Conservation (phyloP, 2,329 filamentous ascomycete genomes). For the Paracoccidioides lutzii region DNA sequence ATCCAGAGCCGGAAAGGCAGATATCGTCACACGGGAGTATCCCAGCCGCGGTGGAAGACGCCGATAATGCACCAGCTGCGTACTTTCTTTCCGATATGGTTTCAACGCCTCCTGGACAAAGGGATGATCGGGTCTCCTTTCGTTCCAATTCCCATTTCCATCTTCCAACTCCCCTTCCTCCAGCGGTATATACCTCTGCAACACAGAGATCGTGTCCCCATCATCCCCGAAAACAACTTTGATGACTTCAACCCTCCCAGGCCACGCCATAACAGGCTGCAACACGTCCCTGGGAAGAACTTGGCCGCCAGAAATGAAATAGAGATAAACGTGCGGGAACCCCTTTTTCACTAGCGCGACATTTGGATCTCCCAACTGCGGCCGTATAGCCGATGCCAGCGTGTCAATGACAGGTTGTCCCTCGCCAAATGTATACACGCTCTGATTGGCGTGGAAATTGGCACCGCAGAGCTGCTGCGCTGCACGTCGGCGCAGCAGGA, state of each 20-base stretch:
- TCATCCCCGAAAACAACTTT: constrained; percentile 17
- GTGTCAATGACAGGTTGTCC: constrained; percentile 19
- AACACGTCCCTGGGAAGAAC: constrained; percentile 12
- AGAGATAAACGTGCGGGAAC: constrained; percentile 19
- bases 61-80: constrained; percentile 20
- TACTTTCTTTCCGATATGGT: constrained; percentile 12
- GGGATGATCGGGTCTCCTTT: constrained; percentile 13
- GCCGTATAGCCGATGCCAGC: constrained; percentile 20
- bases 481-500: constrained; percentile 20
- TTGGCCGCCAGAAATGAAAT: constrained; percentile 12
- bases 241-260: constrained; percentile 22
- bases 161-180: constrained; percentile 10
- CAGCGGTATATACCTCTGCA: constrained; percentile 22
- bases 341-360: constrained; percentile 21
- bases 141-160: constrained; percentile 5
- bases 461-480: constrained; percentile 25
- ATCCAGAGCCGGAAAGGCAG: constrained; percentile 3
- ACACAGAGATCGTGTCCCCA: constrained; percentile 17
- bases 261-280: constrained; percentile 14
- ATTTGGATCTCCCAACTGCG: constrained; percentile 6
- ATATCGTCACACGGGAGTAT: constrained; percentile 4
- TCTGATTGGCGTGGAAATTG: constrained; percentile 21
- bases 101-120: constrained; percentile 23
- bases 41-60: background rate
- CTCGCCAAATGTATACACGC: constrained; percentile 16